Conservation (phyloP, 371 early-diverging fungal species). For the Mortierella sp. region DNA sequence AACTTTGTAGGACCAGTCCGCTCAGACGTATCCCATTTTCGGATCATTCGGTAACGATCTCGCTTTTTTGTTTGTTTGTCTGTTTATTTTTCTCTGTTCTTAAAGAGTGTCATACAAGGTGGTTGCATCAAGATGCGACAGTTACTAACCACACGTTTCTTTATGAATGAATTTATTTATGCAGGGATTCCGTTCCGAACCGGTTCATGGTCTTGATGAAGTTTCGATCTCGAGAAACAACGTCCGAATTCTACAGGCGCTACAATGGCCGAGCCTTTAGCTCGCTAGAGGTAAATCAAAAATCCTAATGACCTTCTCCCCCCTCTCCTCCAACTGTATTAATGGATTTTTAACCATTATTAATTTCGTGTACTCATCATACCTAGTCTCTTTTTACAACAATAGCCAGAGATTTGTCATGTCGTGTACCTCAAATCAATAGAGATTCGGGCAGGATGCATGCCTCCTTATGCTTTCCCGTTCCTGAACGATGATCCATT, state of each 20-base stretch:
- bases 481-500: constrained; percentile 58
- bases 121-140: constrained; percentile 23
- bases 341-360: neutral
- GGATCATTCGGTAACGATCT: constrained; percentile 68
- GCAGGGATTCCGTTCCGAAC: constrained; percentile 81
- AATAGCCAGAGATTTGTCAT: constrained; percentile 75
- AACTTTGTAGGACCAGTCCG: constrained; percentile 77
- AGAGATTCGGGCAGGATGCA: constrained; percentile 63
- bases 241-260: constrained; percentile 73
- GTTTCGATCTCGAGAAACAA: constrained; percentile 67
- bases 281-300: constrained; percentile 72
- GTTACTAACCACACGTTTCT: constrained; percentile 11
- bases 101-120: neutral
- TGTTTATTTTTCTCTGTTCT: neutral
- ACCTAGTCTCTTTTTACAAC: neutral
- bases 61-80: neutral
- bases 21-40: constrained; percentile 67
- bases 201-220: constrained; percentile 87
- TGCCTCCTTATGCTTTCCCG: constrained; percentile 71
- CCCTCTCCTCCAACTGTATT: neutral
- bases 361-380: neutral
- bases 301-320: too few relatives aligned
- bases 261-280: constrained; percentile 87
- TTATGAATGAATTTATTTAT: neutral
- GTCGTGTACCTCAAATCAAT: constrained; percentile 80